These are phyloP conservation scores for Phytophthora multivora DNA, from an alignment of 352 stramenopile species.

Conservation along the genomic window DNA sequence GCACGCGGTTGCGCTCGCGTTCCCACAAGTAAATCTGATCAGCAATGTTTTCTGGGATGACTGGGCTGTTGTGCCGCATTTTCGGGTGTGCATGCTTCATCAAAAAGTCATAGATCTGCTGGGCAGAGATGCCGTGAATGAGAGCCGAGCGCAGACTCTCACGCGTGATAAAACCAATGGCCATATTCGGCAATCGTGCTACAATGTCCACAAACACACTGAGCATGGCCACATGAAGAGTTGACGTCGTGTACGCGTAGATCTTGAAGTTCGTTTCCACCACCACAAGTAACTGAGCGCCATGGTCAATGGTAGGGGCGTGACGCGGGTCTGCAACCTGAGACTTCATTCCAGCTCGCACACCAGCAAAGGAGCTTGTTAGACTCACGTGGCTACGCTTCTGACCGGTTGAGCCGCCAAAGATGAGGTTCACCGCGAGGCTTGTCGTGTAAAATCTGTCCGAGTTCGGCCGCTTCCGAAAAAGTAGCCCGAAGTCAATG, in stretches of 20 bases:
- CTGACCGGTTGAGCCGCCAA: conserved; percentile 74
- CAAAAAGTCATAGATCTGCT: conserved; percentile 93
- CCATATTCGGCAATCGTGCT: conserved; percentile 88
- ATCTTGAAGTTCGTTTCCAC: conserved; percentile 95
- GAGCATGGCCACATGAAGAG: conserved; percentile 93
- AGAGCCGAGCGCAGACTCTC: conserved; percentile 89
- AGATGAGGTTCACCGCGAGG: conserved; percentile 90
- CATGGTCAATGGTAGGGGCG: conserved; percentile 39
- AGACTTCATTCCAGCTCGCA: conserved; percentile 48
- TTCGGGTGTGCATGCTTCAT: conserved; percentile 89
- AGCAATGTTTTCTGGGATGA: conserved; percentile 90
- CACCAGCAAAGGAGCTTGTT: conserved; percentile 49
- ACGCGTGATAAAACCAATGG: conserved; percentile 92
- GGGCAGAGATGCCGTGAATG: conserved; percentile 89
- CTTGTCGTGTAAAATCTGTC: conserved; percentile 90
- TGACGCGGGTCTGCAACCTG: conserved; percentile 44
- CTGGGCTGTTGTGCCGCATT: conserved; percentile 70
- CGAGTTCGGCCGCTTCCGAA: conserved; percentile 56
- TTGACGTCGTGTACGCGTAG: conserved; percentile 90
- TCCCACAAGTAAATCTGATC: conserved; percentile 94
- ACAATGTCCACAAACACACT: conserved; percentile 92
- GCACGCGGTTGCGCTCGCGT: conserved; percentile 88
- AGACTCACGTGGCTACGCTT: conserved; percentile 57
- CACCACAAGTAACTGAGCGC: conserved; percentile 64
- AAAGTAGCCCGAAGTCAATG: conserved; percentile 88